Evolutionary conservation across 2,329 filamentous ascomycete genomes (phyloP), one percentile per base, ranked within the genome.

Genomic region (Pezicula rhizophila): DNA sequence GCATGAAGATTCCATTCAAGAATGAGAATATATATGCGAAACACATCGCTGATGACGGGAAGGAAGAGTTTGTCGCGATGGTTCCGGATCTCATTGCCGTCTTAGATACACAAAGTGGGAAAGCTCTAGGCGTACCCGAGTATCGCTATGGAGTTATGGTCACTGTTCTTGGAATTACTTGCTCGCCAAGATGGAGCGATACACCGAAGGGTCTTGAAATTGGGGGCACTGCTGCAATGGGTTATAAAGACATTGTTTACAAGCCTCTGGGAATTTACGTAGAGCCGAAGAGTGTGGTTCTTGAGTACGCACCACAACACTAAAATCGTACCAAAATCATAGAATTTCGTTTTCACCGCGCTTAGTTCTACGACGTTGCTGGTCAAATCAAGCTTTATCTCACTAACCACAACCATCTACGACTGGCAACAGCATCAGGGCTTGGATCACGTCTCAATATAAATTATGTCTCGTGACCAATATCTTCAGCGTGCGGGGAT

Each of bases 1-100:
- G 65, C 26, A 66, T 85, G 60, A 82, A 78, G 60, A 82, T 87
- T 43, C 82, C 83, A 0, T 87, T 87, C 70, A 86, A 86, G 67
- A 87, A 87, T 63, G 83, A 88, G 60, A 87, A 87, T 57, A 83
- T 87, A 40, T 77, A 77, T n/a, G 82, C 78, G 0, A 52, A 53
- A 39, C 45, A 52, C 35, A 46, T 55, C 12, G 47, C 37, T 6
- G 52, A 53, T 15, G 49, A 51, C 41, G 57, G 49, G 3, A 49
- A 28, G 6, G 55, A 57, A 12, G 25, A 56, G 33, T 67, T 73
- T 7, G 55, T 77, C 5, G 73, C 72, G 1, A 70, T 70, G 8
- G 73, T 76, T 3, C 74, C 74, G 1, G 74, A 77, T 54, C 59
- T 77, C 38, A 74, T 77, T 41, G 66, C 69, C 28, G 52, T 76